Base-by-base conservation (phyloP, 495 filamentous ascomycete genomes). In the Glarea lozoyensis region DNA sequence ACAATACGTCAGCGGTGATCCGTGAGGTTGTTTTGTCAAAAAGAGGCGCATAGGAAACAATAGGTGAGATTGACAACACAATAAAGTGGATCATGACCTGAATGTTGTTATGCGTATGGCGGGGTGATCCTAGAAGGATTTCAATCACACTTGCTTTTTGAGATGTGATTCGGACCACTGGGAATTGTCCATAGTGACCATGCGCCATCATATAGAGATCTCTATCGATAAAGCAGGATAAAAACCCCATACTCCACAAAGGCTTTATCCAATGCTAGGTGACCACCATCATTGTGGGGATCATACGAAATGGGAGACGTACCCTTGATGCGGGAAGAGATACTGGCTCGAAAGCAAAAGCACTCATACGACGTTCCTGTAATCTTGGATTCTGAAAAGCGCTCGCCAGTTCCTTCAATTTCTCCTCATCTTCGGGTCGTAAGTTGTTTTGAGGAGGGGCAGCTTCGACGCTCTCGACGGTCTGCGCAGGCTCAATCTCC, bases 271-370 rank as follows among this genome's bases (percentile, higher is more conserved):
- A n/a, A n/a, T n/a, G n/a, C n/a, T n/a, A n/a, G n/a, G n/a, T n/a
- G n/a, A n/a, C n/a, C n/a, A n/a, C n/a, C n/a, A n/a, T n/a, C n/a
- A n/a, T n/a, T n/a, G n/a, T n/a, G n/a, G n/a, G n/a, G n/a, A n/a
- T n/a, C n/a, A n/a, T n/a, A n/a, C 16, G 33, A 40, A 18, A 29
- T 22, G 44, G 23, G 21, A 23, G 10, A 75, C 84, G 57, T 78
- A 90, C 88, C 65, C 86, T 77, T 22, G 87, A 93, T 19, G 78
- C 67, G n/a, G 88, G 88, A 24, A 95, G 65, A 27, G 88, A 94
- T 31, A 93, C 73, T 18, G 88, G 80, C 51, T 94, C 88, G 59
- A 88, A 94, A 4, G 77, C 77, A 59, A 86, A 94, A 53, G 87
- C 83, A 48, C 79, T 82, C 63, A 89, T 76, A n/a, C 88, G 78